Percentiles rank a stretch among this genome's conserved stretches.
Conservation (phyloP, 2,329 filamentous ascomycete species). For the Penicillium decumbens region DNA sequence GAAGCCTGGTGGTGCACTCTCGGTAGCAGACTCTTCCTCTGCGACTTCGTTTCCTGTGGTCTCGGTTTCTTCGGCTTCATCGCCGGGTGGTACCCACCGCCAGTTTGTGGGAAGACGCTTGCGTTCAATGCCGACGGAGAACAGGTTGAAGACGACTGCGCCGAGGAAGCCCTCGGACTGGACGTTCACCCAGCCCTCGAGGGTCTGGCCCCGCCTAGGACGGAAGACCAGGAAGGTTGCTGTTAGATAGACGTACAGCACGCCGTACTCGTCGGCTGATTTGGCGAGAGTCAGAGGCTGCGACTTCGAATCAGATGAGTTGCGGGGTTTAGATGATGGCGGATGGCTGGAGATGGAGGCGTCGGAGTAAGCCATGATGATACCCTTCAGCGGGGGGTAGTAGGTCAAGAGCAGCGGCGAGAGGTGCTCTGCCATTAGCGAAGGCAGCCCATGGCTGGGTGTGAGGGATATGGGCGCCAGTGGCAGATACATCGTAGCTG, state of each 20-base stretch:
- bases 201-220: conserved; percentile 65
- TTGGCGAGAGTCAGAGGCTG: conserved; percentile 41
- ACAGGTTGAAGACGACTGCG: conserved; percentile 82
- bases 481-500: conserved; percentile 66
- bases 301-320: conserved; percentile 28
- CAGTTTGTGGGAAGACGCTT: conserved; percentile 70
- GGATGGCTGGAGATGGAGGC: conserved; percentile 40
- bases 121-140: conserved; percentile 82
- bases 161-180: conserved; percentile 87
- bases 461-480: conserved; percentile 54
- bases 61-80: conserved; percentile 26
- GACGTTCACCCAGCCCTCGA: conserved; percentile 78
- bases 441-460: conserved; percentile 51
- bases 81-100: conserved; percentile 67
- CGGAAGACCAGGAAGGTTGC: conserved; percentile 81
- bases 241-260: conserved; percentile 81
- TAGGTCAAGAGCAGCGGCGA: conserved; percentile 61
- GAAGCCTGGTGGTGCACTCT: conserved; percentile 21
- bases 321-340: conserved; percentile 32
- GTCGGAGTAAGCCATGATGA: conserved; percentile 53
- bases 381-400: conserved; percentile 55
- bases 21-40: conserved; percentile 25
- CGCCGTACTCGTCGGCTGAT: conserved; percentile 72
- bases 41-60: conserved; percentile 5
- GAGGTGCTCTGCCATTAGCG: conserved; percentile 57